These are phyloP conservation scores for Globisporangium cystogenes DNA, from an alignment of 352 stramenopile species.

Conservation along the genomic window DNA sequence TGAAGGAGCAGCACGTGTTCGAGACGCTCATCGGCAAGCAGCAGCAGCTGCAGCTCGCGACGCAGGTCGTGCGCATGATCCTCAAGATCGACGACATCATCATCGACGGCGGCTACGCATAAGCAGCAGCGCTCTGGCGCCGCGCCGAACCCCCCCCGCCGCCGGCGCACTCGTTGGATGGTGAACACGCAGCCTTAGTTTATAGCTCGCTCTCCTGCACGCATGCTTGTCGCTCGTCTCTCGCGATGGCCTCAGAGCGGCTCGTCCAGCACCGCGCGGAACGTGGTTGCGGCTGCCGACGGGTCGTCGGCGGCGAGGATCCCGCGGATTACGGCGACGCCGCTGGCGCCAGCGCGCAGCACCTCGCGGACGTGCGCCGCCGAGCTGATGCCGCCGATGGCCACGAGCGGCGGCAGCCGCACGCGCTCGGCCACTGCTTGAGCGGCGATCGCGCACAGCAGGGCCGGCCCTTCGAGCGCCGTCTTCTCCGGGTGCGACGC, in stretches of 20 bases:
- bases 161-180: slow-evolving; percentile 8
- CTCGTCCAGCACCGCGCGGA: slow-evolving; percentile 9
- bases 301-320: slow-evolving; percentile 25
- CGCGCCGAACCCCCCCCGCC: no score
- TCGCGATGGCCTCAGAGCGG: no score
- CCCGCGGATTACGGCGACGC: slow-evolving; percentile 38
- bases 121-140: slow-evolving; percentile 12
- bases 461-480: slow-evolving; percentile 28
- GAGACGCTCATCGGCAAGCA: slow-evolving; percentile 99
- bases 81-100: slow-evolving; percentile 99
- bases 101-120: slow-evolving; percentile 90
- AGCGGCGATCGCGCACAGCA: slow-evolving; percentile 21
- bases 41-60: slow-evolving; percentile 98
- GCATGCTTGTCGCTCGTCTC: no score
- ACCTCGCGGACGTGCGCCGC: slow-evolving; percentile 20
- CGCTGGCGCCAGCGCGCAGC: slow-evolving; percentile 24
- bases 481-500: slow-evolving; percentile 42
- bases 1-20: slow-evolving; percentile 99
- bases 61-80: slow-evolving; percentile 99
- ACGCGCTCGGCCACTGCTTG: background rate
- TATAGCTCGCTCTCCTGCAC: slow-evolving; percentile 13
- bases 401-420: slow-evolving; percentile 20
- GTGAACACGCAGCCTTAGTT: slow-evolving; percentile 7
- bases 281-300: background rate
- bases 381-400: slow-evolving; percentile 35